These are phyloP conservation scores for Plasmopara viticola DNA, from an alignment of 352 stramenopile species.

Conservation along the genomic window DNA sequence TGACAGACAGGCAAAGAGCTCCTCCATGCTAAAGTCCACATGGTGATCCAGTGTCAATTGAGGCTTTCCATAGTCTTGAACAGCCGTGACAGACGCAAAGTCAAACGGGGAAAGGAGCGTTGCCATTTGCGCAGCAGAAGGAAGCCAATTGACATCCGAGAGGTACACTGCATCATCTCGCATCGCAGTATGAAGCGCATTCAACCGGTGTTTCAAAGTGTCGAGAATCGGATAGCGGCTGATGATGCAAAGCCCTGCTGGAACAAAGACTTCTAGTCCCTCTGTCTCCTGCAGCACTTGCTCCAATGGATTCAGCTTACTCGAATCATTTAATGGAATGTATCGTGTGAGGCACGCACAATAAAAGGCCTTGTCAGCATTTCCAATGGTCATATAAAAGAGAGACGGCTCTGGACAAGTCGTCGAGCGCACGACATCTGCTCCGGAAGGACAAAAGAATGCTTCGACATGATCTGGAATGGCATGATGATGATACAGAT, in stretches of 20 bases:
- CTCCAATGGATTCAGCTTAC: constrained; percentile 63
- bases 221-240: constrained; percentile 77
- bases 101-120: constrained; percentile 62
- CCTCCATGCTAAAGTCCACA: constrained; percentile 77
- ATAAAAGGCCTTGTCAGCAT: constrained; percentile 76
- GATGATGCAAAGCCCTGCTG: constrained; percentile 71
- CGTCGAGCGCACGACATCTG: constrained; percentile 54
- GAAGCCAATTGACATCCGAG: constrained; percentile 50
- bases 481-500: constrained; percentile 65
- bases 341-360: constrained; percentile 77
- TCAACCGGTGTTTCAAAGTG: constrained; percentile 67
- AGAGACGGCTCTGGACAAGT: constrained; percentile 54
- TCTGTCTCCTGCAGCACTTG: constrained; percentile 78
- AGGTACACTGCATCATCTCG: constrained; percentile 52
- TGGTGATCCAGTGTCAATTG: constrained; percentile 51
- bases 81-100: constrained; percentile 29
- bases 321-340: constrained; percentile 57
- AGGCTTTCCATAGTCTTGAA: constrained; percentile 24
- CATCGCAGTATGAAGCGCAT: constrained; percentile 52
- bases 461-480: constrained; percentile 80
- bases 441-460: constrained; percentile 66
- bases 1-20: constrained; percentile 73
- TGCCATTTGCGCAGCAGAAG: constrained; percentile 46
- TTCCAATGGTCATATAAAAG: constrained; percentile 82
- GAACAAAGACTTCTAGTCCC: constrained; percentile 72